Base-by-base conservation (phyloP, 306 rosid genomes). In the Castanospermum australe region DNA sequence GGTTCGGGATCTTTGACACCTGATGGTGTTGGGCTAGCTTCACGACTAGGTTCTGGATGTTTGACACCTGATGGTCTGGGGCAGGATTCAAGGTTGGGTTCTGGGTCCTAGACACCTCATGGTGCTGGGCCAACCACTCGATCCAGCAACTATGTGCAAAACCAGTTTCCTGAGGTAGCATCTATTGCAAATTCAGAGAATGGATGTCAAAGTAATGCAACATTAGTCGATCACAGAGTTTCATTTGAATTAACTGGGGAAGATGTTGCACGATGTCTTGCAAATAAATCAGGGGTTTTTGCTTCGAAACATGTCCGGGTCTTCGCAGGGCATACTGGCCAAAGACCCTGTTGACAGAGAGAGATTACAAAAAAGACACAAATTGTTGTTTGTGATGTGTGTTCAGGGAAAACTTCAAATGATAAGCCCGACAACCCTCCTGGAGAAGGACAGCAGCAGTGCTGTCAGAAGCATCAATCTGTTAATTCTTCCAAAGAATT, bases 1-100 rank as follows among this genome's bases (percentile, higher is more conserved):
- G 90, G 90, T 42, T 87, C 90, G 71, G 90, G 90, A 57, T 79
- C 85, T 0, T 67, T 90, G 85, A 90, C 94, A 13, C 94, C 94
- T 1, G 90, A 90, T 69, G 92, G 92, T 17, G 41, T 83, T 51
- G 92, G 89, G 79, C 25, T 82, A 32, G 84, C 84, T 55, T 90
- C 92, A 22, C 85, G 89, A 79, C 35, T 86, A 44, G 88, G 86
- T 70, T 90, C 94, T 14, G 94, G 94, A 54, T 82, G 84, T 71
- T 55, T 90, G 87, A 90, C 92, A 33, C 94, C 92, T 17, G 88
- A 87, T 67, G 91, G 90, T 74, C 78, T 67, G 8, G 92, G 90
- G 39, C 66, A 76, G 63, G 87, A 81, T 24, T 90, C 91, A 4
- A 64, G 86, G 72, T 56, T 74, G 38, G 84, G 63, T 30, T 84